These are phyloP conservation scores for Dictyostelium capitatum DNA, from an alignment of 78 protist genomes.

Conservation along the genomic window DNA sequence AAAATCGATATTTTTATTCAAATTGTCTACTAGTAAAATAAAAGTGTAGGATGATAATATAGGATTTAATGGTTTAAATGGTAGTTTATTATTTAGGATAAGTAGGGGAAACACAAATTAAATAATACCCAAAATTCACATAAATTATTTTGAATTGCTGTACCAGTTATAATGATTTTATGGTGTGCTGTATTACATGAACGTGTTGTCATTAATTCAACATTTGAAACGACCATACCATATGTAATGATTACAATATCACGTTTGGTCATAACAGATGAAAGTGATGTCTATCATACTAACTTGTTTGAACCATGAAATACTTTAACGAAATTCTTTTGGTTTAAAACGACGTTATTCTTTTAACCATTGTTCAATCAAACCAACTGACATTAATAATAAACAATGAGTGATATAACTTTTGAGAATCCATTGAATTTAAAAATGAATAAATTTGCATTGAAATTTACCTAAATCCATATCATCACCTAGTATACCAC, in stretches of 20 bases:
- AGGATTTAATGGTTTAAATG: no score
- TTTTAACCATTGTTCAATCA: constrained; percentile 69
- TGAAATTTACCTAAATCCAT: constrained; percentile 92
- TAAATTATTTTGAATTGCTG: constrained; percentile 92
- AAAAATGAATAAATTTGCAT: constrained; percentile 78
- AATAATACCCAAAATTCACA: constrained; percentile 90
- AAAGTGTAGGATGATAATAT: no score
- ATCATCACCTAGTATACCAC: constrained; percentile 85
- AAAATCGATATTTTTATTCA: no score
- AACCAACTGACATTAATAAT: constrained; percentile 61
- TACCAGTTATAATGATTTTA: constrained; percentile 89
- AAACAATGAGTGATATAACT: background rate
- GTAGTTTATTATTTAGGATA: no score
- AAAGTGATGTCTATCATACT: constrained; percentile 18
- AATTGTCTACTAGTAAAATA: no score
- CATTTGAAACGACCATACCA: constrained; percentile 68
- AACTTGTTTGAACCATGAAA: constrained; percentile 33
- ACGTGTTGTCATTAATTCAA: background rate
- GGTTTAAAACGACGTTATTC: constrained; percentile 46
- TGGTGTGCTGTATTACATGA: constrained; percentile 10
- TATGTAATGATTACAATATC: constrained; percentile 84
- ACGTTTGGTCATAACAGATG: constrained; percentile 32
- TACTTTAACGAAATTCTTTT: background rate
- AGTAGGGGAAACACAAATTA: no score
- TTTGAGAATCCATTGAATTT: background rate